Conservation (phyloP, 1,284 basidiomycete species). For the Vanrija sp. region DNA sequence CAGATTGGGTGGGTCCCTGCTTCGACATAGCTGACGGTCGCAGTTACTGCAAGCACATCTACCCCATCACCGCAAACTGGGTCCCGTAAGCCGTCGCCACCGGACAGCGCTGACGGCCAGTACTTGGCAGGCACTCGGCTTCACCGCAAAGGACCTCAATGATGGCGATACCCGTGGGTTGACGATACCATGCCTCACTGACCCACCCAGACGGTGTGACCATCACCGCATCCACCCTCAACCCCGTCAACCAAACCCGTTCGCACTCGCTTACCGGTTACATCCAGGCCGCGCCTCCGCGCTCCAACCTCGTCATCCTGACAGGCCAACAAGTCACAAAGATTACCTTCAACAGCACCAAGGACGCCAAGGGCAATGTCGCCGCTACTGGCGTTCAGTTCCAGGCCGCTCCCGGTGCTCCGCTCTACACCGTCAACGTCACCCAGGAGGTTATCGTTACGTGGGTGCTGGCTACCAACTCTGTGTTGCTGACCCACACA, state of each 20-base stretch:
- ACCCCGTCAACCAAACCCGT: conserved; percentile 61
- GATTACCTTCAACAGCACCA: conserved; percentile 58
- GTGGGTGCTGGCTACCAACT: neutral
- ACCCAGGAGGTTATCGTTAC: conserved; percentile 12
- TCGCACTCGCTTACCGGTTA: conserved; percentile 60
- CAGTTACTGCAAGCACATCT: conserved; percentile 48
- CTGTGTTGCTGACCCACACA: conserved; percentile 2
- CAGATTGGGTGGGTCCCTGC: conserved; percentile 40
- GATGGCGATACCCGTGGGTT: conserved; percentile 23
- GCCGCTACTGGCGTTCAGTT: conserved; percentile 60
- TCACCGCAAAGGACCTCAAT: conserved; percentile 48
- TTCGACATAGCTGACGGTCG: conserved; percentile 41
- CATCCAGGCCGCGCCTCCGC: conserved; percentile 59
- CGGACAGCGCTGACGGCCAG: no score
- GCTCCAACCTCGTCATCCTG: conserved; percentile 61
- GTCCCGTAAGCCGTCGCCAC: conserved; percentile 29
- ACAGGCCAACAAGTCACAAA: conserved; percentile 59
- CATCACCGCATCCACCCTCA: conserved; percentile 63
- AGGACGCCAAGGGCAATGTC: conserved; percentile 47
- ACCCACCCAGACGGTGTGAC: conserved; percentile 29
- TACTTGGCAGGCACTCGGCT: conserved; percentile 52
- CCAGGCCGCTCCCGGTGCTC: conserved; percentile 44
- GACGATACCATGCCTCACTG: neutral
- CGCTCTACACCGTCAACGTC: conserved; percentile 10
- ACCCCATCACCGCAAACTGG: conserved; percentile 57